Evolutionary conservation across 345 rosid genomes (phyloP).

Genomic region (Alliaria petiolata): DNA sequence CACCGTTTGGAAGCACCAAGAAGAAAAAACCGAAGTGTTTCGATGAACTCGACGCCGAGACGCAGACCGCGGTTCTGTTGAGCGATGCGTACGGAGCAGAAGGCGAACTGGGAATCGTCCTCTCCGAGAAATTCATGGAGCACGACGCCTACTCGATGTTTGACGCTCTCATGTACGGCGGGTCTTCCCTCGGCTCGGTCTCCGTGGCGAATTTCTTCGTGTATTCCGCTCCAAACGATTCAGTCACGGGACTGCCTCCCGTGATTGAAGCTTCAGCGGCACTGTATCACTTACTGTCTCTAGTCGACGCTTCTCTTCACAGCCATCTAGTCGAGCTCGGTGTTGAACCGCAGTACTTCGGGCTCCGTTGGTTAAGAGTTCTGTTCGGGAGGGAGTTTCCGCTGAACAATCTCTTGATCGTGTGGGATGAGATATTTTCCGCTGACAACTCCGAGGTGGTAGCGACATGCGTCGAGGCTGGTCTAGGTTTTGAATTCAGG

Average conservation of each 20-base stretch:
- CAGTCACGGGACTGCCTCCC: constrained; percentile 63
- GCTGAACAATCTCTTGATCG: constrained; percentile 58
- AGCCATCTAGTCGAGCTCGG: constrained; percentile 92
- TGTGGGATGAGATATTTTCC: constrained; percentile 93
- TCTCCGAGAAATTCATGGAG: constrained; percentile 95
- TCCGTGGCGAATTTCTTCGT: constrained; percentile 77
- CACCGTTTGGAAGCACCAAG: constrained; percentile 38
- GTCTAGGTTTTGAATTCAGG: constrained; percentile 39
- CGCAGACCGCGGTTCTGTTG: constrained; percentile 53
- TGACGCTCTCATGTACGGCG: constrained; percentile 85
- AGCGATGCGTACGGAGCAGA: constrained; percentile 95
- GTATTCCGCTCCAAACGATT: constrained; percentile 49
- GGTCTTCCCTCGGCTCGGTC: constrained; percentile 51
- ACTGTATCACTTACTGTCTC: constrained; percentile 68
- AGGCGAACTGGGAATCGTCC: constrained; percentile 87
- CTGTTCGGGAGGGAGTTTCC: constrained; percentile 87
- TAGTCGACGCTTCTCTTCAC: constrained; percentile 79
- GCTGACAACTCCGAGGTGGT: constrained; percentile 50
- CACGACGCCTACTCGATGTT: constrained; percentile 97
- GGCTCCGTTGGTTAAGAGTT: constrained; percentile 91
- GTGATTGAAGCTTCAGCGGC: constrained; percentile 94
- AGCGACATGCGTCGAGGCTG: constrained; percentile 27
- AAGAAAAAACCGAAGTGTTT: constrained; percentile 57
- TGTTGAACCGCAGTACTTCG: constrained; percentile 95
- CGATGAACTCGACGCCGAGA: constrained; percentile 75